Evolutionary conservation across 805 yeast species (phyloP).

Genomic region (Yamadazyma insecticola): DNA sequence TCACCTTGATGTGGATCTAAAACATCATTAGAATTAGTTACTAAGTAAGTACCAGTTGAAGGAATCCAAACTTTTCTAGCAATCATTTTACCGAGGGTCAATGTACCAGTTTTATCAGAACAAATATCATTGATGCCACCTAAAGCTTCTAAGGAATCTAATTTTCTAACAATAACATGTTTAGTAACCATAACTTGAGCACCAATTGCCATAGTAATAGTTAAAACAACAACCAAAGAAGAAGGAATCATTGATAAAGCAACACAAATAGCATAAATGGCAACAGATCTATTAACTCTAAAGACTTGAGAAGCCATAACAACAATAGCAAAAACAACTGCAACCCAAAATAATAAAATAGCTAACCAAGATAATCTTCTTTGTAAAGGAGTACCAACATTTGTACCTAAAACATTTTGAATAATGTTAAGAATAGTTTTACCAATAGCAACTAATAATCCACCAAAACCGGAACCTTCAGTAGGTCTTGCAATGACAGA

Average conservation of each 20-base stretch:
- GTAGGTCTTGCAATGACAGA: constrained; percentile 37
- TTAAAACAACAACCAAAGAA: constrained; percentile 70
- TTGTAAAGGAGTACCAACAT: constrained; percentile 79
- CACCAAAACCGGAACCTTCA: constrained; percentile 40
- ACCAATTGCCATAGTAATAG: constrained; percentile 85
- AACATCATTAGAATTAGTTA: constrained; percentile 54
- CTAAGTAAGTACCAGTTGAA: constrained; percentile 50
- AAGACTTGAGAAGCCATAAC: constrained; percentile 83
- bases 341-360: constrained; percentile 62
- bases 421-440: constrained; percentile 49
- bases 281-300: constrained; percentile 72
- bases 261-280: constrained; percentile 84
- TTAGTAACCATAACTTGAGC: constrained; percentile 67
- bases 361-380: constrained; percentile 75
- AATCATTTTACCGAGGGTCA: constrained; percentile 77
- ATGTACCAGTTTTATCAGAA: constrained; percentile 80
- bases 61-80: constrained; percentile 70
- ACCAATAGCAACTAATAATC: constrained; percentile 42
- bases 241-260: constrained; percentile 81
- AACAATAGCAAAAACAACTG: constrained; percentile 81
- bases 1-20: constrained; percentile 60
- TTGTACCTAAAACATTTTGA: constrained; percentile 71
- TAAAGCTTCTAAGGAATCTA: constrained; percentile 73
- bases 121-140: constrained; percentile 79
- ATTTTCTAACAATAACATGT: constrained; percentile 69